Evolutionary conservation across 192 early-diverging fungal genomes (phyloP), one percentile per base, ranked within the genome.

Genomic region (Mortierella hygrophila): DNA sequence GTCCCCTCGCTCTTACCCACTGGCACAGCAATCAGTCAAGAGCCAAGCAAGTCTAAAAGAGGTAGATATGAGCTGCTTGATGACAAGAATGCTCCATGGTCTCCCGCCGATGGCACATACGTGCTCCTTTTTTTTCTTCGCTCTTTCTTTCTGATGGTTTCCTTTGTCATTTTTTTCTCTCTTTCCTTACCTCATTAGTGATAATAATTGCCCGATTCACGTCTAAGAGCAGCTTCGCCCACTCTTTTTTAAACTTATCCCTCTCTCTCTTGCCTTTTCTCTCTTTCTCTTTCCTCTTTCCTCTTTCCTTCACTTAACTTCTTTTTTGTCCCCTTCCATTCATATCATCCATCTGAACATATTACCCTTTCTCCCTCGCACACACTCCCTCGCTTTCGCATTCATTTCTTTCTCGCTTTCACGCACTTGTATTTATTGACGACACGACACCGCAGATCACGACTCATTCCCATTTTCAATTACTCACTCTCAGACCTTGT

Each of bases 171-270:
- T 32, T 35, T 7, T 10, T 37, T 20, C 72, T 52, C 32, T 13
- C 47, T 20, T 75, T 29, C 9, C 21, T 42, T 52, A n/a, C 35
- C 29, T 57, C 35, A 26, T 40, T 75, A 75, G 38, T 42, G 20
- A 40, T 42, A 42, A 42, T 38, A 29, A 70, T 71, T 21, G 70
- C 70, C 70, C 70, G 70, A 71, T 40, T 15, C 70, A 26, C 70
- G 8, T 42, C 21, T 11, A 32, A 63, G 60, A 63, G 32, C 60
- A 65, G 60, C 60, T 65, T 65, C 60, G 60, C 60, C 60, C 60
- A 65, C 60, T 65, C 60, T 65, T 52, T 49, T 52, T 52, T 65
- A 65, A 65, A 65, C 8, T 8, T 3, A 3, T 44, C 44, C 13
- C 13, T 46, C 11, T 46, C 11, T 46, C 26, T 16, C 13, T 46